Percentiles rank a stretch among this genome's conserved stretches.
These are phyloP conservation scores for Fusarium nygamai DNA, from an alignment of 2,329 filamentous ascomycete species.

Conservation along the genomic window DNA sequence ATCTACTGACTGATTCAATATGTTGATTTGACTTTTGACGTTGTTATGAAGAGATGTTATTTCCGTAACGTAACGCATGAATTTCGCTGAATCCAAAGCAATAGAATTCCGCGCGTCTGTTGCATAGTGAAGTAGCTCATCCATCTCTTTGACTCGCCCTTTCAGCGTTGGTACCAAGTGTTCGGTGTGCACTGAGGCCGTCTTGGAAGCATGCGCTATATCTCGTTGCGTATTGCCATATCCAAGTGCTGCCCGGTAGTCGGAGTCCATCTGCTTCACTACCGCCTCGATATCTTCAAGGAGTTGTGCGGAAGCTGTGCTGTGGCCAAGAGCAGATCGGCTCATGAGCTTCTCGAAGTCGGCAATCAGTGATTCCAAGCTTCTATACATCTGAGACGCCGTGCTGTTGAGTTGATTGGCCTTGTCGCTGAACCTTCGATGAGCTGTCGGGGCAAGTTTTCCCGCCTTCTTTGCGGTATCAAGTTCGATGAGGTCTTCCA, in stretches of 20 bases:
- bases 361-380: slow-evolving; percentile 69
- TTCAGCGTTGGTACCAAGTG: slow-evolving; percentile 67
- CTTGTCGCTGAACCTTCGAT: slow-evolving; percentile 68
- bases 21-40: slow-evolving; percentile 76
- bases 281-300: slow-evolving; percentile 88
- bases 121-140: slow-evolving; percentile 66
- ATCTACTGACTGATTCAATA: slow-evolving; percentile 77
- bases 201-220: slow-evolving; percentile 69
- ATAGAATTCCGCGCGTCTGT: slow-evolving; percentile 75
- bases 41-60: slow-evolving; percentile 80
- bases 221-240: slow-evolving; percentile 72
- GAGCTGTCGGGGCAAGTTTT: slow-evolving; percentile 66
- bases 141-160: slow-evolving; percentile 68
- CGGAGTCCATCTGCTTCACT: slow-evolving; percentile 85
- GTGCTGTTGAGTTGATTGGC: slow-evolving; percentile 69
- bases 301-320: slow-evolving; percentile 73
- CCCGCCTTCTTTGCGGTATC: slow-evolving; percentile 79
- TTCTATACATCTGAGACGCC: slow-evolving; percentile 67
- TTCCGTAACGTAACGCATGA: slow-evolving; percentile 84
- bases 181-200: slow-evolving; percentile 71
- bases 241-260: slow-evolving; percentile 80
- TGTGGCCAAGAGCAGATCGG: slow-evolving; percentile 65
- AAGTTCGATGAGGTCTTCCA: slow-evolving; percentile 81
- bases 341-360: slow-evolving; percentile 69
- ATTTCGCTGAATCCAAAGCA: slow-evolving; percentile 71